Evolutionary conservation across 2,329 filamentous ascomycete genomes (phyloP).

Genomic region (Xylariaceae sp.): DNA sequence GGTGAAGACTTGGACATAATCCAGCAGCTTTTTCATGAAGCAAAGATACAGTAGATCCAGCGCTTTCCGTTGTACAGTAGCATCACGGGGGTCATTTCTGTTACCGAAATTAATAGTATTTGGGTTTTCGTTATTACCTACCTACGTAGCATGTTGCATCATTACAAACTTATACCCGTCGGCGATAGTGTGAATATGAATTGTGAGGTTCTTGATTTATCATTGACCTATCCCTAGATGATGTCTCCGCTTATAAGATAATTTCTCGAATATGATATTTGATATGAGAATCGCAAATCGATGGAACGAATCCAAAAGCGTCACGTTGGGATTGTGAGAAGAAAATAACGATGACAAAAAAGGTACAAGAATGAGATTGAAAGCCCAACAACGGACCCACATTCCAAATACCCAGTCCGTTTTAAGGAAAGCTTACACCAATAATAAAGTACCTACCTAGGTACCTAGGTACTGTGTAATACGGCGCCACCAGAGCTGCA

Average conservation of each 20-base stretch:
- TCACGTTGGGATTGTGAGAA: neutral
- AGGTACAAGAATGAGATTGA: neutral
- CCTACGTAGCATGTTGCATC: neutral
- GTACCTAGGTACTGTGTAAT: too few relatives aligned
- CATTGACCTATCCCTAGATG: neutral
- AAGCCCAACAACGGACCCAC: constrained; percentile 4
- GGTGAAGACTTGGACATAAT: too few relatives aligned
- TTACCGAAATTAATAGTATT: constrained; percentile 14
- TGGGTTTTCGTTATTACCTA: constrained; percentile 1
- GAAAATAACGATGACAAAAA: constrained; percentile 16
- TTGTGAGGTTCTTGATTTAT: too few relatives aligned
- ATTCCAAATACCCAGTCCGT: constrained; percentile 27
- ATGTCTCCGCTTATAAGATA: neutral
- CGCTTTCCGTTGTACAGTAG: too few relatives aligned
- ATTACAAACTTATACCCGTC: constrained; percentile 1
- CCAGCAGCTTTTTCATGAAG: too few relatives aligned
- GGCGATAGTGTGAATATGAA: too few relatives aligned
- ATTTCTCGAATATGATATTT: constrained; percentile 13
- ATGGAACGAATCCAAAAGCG: constrained; percentile 3
- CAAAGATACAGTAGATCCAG: too few relatives aligned
- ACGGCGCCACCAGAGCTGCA: too few relatives aligned
- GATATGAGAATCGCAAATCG: constrained; percentile 20
- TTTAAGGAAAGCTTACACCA: too few relatives aligned
- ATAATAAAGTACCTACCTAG: too few relatives aligned
- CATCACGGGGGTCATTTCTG: neutral